Evolutionary conservation across 495 filamentous ascomycete species (phyloP).

Genomic region (Acidomyces sp.): DNA sequence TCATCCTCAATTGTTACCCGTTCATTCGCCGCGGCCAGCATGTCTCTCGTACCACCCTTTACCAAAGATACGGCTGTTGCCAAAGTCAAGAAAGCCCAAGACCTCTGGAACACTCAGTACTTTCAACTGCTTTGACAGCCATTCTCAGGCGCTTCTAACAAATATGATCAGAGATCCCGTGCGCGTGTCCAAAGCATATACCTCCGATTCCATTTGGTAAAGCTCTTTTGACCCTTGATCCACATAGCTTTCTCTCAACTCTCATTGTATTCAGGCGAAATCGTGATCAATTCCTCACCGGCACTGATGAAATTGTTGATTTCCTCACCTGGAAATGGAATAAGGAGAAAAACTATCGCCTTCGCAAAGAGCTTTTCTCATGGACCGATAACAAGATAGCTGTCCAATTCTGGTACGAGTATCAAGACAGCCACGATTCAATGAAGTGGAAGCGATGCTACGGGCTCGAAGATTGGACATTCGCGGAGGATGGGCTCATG

Average conservation of each 20-base stretch:
- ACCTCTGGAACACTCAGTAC: conserved; percentile 73
- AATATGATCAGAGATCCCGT: conserved; percentile 42
- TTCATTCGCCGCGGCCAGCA: conserved; percentile 21
- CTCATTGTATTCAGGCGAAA: no score
- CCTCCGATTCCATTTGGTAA: conserved; percentile 63
- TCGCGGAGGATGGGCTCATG: conserved; percentile 68
- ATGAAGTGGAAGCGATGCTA: conserved; percentile 83
- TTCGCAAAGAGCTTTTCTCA: conserved; percentile 81
- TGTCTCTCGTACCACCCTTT: conserved; percentile 66
- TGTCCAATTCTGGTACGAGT: conserved; percentile 92
- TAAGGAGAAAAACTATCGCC: conserved; percentile 52
- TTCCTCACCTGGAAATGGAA: conserved; percentile 72
- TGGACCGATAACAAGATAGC: conserved; percentile 62
- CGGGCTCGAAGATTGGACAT: conserved; percentile 88
- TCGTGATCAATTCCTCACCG: conserved; percentile 54
- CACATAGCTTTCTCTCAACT: no score
- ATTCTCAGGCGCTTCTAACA: not conserved
- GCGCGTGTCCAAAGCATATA: conserved; percentile 59
- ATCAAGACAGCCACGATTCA: conserved; percentile 49
- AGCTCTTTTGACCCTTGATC: no score
- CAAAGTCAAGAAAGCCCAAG: conserved; percentile 79
- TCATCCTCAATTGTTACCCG: no score
- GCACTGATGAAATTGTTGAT: conserved; percentile 51
- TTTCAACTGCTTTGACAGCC: not conserved
- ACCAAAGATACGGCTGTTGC: conserved; percentile 55